Percentiles rank a stretch among this genome's conserved stretches.
Conservation (phyloP, 176 grass and related monocot species). For the Aegilops sharonensis region DNA sequence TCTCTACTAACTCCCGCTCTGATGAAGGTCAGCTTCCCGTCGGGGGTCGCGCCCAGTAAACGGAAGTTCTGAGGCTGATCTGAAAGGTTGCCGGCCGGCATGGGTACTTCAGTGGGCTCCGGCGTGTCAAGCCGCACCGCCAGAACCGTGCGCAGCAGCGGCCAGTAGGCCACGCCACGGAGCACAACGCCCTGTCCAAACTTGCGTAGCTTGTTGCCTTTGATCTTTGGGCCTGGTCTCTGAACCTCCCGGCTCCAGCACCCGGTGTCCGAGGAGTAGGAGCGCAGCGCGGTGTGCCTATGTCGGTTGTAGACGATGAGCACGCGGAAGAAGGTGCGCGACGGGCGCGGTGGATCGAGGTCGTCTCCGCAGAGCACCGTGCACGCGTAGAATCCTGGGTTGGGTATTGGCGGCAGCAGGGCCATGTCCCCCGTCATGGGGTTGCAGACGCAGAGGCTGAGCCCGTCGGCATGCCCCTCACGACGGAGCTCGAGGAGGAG, state of each 20-base stretch:
- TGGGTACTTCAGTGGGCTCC: background rate
- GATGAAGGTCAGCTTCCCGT: conserved; percentile 7
- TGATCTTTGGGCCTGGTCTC: background rate
- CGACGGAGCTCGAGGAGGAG: background rate
- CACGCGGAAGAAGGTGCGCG: background rate
- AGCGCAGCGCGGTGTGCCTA: background rate
- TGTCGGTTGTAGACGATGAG: conserved; percentile 12
- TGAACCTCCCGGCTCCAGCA: background rate
- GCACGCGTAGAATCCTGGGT: background rate
- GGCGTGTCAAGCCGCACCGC: conserved; percentile 15
- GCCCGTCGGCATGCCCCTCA: background rate
- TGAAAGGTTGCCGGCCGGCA: background rate
- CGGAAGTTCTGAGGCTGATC: background rate
- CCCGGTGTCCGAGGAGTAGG: background rate
- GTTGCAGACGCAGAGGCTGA: background rate
- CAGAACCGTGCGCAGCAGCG: background rate
- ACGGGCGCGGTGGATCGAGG: background rate
- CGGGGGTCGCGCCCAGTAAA: conserved; percentile 39
- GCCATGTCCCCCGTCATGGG: background rate
- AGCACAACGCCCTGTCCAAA: background rate
- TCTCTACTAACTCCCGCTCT: background rate
- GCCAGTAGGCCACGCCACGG: conserved; percentile 11
- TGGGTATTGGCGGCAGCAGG: background rate
- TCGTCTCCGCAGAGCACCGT: background rate
- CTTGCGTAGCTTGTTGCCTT: background rate